Percentiles rank a stretch among this genome's conserved stretches.
phyloP scores from a whole-genome alignment of 225 moss, liverwort and hornwort species.

The Polytrichum commune region DNA sequence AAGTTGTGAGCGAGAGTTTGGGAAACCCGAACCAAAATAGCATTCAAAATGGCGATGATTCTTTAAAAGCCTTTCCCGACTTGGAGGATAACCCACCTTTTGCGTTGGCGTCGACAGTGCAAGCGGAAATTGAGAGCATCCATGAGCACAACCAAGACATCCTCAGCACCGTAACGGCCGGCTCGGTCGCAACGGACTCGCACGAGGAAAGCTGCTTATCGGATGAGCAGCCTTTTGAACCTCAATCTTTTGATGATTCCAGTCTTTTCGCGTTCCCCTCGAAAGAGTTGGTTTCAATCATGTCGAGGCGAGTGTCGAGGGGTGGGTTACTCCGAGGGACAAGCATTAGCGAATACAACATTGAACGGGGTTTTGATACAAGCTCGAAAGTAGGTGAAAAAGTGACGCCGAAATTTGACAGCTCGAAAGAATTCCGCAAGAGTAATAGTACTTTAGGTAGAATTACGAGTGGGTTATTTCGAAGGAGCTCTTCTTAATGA shows the following conservation, averaged over 20 bases:
- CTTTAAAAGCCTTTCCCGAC: neutral
- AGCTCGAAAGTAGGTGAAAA: too few species aligned
- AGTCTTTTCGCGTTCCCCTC: slow-evolving; percentile 45
- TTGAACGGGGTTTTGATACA: slow-evolving; percentile 22
- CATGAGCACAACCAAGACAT: slow-evolving; percentile 8
- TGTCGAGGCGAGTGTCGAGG: slow-evolving; percentile 27
- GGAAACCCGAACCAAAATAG: too few species aligned
- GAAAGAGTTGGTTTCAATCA: slow-evolving; percentile 45
- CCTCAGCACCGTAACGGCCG: slow-evolving; percentile 19
- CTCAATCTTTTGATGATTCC: slow-evolving; percentile 40
- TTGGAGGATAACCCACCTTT: neutral
- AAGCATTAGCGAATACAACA: slow-evolving; percentile 6
- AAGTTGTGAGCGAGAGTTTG: too few species aligned
- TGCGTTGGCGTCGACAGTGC: neutral
- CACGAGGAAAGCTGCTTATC: slow-evolving; percentile 22
- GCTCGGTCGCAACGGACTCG: slow-evolving; percentile 20
- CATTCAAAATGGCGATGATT: too few species aligned
- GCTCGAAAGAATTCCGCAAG: too few species aligned
- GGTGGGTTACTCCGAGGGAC: slow-evolving; percentile 9
- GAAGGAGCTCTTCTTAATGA: too few species aligned
- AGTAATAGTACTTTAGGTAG: too few species aligned
- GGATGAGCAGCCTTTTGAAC: slow-evolving; percentile 1
- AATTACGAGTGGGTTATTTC: too few species aligned
- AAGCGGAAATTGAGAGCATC: slow-evolving; percentile 12
- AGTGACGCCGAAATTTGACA: too few species aligned